Percentiles rank a stretch among this genome's conserved stretches.
These are phyloP conservation scores for Setomelanomma holmii DNA, from an alignment of 2,329 filamentous ascomycete species.

Conservation along the genomic window DNA sequence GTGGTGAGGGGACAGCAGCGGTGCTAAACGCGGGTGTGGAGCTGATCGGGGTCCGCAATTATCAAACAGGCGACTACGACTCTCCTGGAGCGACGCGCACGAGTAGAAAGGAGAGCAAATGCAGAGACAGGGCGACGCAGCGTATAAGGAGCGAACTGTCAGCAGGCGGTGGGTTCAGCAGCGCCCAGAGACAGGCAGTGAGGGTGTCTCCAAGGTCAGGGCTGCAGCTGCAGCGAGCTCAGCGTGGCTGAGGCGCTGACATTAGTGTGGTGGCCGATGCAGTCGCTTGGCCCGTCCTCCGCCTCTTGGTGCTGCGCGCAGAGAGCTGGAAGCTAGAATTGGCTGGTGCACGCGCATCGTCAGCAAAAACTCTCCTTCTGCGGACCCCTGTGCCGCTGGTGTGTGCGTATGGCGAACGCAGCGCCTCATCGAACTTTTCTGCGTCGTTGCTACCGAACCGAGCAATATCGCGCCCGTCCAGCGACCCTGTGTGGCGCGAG, in stretches of 20 bases:
- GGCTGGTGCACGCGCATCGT: neutral
- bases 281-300: slow-evolving; percentile 4
- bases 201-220: slow-evolving; percentile 7
- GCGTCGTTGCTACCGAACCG: neutral
- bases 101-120: slow-evolving; percentile 23
- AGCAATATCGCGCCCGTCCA: neutral
- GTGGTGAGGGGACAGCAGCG: slow-evolving; percentile 12
- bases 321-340: too few species aligned
- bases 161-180: slow-evolving; percentile 9
- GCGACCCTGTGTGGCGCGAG: slow-evolving; percentile 2
- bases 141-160: slow-evolving; percentile 14
- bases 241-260: slow-evolving; percentile 6
- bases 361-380: neutral
- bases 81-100: slow-evolving; percentile 37
- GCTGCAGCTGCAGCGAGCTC: neutral
- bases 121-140: slow-evolving; percentile 3
- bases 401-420: neutral
- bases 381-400: neutral
- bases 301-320: neutral
- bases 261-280: neutral
- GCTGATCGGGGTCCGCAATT: slow-evolving; percentile 20
- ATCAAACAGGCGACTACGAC: slow-evolving; percentile 30
- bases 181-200: slow-evolving; percentile 23
- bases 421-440: neutral
- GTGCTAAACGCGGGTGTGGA: slow-evolving; percentile 12